Conservation (phyloP, 2,329 filamentous ascomycete species). For the Clonostachys rhizophaga region DNA sequence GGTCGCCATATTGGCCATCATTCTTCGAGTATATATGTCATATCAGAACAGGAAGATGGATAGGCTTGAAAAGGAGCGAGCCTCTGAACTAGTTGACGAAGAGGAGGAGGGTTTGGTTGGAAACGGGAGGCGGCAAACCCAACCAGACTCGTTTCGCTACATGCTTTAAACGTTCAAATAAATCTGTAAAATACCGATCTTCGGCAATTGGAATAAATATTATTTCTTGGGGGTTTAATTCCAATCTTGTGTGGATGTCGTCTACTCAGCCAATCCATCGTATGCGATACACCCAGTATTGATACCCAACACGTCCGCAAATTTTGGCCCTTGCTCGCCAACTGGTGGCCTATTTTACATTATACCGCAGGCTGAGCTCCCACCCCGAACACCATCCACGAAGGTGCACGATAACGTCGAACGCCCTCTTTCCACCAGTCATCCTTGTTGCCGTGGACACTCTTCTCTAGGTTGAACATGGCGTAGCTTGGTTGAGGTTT, state of each 20-base stretch:
- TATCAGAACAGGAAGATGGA: slow-evolving; percentile 44
- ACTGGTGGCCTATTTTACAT: too few relatives aligned
- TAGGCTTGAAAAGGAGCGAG: slow-evolving; percentile 16
- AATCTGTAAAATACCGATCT: not conserved
- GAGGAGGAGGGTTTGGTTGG: slow-evolving; percentile 36
- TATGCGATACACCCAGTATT: not conserved
- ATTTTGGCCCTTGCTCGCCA: too few relatives aligned
- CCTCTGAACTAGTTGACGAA: slow-evolving; percentile 4
- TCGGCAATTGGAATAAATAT: not conserved
- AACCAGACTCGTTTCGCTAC: slow-evolving; percentile 32
- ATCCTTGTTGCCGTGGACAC: slow-evolving; percentile 13
- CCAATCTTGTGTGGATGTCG: too few relatives aligned
- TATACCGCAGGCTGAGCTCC: too few relatives aligned
- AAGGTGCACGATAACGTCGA: slow-evolving; percentile 20
- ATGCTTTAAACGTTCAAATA: slow-evolving; percentile 29
- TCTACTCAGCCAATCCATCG: not conserved
- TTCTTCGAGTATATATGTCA: slow-evolving; percentile 47
- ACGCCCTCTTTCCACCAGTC: slow-evolving; percentile 33
- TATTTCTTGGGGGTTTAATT: too few relatives aligned
- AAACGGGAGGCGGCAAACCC: slow-evolving; percentile 11
- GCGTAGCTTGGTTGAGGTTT: slow-evolving; percentile 14
- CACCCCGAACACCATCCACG: slow-evolving; percentile 20
- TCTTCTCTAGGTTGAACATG: slow-evolving; percentile 14
- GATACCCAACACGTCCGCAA: not conserved
- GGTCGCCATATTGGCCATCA: slow-evolving; percentile 51